These are phyloP conservation scores for Cerrena zonata DNA, from an alignment of 1,284 basidiomycete genomes.

Conservation along the genomic window DNA sequence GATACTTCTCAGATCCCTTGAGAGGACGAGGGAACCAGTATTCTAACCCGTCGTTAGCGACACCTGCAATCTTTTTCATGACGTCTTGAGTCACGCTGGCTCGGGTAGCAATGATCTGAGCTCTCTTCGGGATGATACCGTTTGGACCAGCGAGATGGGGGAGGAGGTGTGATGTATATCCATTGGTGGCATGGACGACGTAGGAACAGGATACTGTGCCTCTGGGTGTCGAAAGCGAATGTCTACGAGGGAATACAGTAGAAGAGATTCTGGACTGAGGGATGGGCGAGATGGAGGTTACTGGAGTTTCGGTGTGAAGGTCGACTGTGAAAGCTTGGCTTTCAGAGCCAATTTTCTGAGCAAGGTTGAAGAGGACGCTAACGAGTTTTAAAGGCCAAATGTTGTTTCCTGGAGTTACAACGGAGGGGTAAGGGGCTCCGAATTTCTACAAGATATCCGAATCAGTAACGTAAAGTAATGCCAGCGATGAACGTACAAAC, in stretches of 20 bases:
- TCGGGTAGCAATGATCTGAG: conserved; percentile 66
- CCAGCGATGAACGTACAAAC: conserved; percentile 29
- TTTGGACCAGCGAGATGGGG: conserved; percentile 49
- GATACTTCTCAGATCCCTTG: conserved; percentile 22
- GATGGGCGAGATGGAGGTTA: conserved; percentile 38
- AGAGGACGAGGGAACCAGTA: conserved; percentile 79
- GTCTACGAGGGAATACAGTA: conserved; percentile 28
- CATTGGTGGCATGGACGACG: conserved; percentile 79
- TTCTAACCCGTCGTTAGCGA: conserved; percentile 49
- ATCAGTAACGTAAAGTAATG: background rate
- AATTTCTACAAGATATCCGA: conserved; percentile 33
- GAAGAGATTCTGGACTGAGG: conserved; percentile 1
- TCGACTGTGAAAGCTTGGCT: conserved; percentile 34
- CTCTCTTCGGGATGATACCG: conserved; percentile 68
- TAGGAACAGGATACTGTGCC: conserved; percentile 52
- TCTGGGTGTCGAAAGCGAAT: conserved; percentile 53
- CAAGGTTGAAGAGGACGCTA: conserved; percentile 52
- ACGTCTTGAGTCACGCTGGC: conserved; percentile 36
- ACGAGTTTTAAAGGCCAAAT: conserved; percentile 53
- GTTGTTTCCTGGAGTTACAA: background rate
- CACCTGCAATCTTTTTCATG: conserved; percentile 24
- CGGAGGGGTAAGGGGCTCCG: background rate
- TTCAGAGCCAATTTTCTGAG: conserved; percentile 19
- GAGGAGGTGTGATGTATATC: conserved; percentile 62
- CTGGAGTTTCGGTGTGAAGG: conserved; percentile 69